A percentile compares a stretch with the other conserved stretches of the same genome.
Conservation (phyloP, 345 rosid species). For the Microcos paniculata region DNA sequence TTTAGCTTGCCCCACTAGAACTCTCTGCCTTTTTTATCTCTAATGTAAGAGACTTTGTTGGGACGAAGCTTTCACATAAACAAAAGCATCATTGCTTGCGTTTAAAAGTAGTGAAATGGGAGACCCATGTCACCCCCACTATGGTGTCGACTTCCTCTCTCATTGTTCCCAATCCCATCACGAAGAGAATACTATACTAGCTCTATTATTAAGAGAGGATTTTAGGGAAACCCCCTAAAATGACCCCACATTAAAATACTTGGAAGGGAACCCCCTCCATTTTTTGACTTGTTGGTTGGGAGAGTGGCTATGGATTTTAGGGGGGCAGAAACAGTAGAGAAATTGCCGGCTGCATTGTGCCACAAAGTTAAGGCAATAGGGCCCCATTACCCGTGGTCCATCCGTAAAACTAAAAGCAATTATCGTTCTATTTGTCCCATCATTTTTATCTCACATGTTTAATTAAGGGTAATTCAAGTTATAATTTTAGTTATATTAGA, state of each 20-base stretch:
- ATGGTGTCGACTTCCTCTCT: neutral
- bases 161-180: neutral
- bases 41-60: constrained; percentile 1
- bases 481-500: no score
- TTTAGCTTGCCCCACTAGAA: constrained; percentile 40
- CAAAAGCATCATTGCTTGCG: constrained; percentile 38
- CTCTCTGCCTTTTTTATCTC: constrained; percentile 6
- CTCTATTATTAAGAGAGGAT: neutral
- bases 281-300: constrained; percentile 31
- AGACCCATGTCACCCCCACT: constrained; percentile 31
- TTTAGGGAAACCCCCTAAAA: neutral
- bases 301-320: neutral
- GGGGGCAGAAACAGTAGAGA: constrained; percentile 23
- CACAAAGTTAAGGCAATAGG: constrained; percentile 33
- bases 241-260: constrained; percentile 12
- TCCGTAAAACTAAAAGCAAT: no score
- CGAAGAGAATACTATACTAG: neutral
- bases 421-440: no score
- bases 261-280: constrained; percentile 7
- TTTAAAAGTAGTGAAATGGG: constrained; percentile 32
- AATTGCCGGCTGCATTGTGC: constrained; percentile 31
- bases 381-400: constrained; percentile 14
- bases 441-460: no score
- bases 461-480: no score
- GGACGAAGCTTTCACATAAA: constrained; percentile 16